These are phyloP conservation scores for Sordariomycetes sp. DNA, from an alignment of 2,329 filamentous ascomycete species.

Conservation along the genomic window DNA sequence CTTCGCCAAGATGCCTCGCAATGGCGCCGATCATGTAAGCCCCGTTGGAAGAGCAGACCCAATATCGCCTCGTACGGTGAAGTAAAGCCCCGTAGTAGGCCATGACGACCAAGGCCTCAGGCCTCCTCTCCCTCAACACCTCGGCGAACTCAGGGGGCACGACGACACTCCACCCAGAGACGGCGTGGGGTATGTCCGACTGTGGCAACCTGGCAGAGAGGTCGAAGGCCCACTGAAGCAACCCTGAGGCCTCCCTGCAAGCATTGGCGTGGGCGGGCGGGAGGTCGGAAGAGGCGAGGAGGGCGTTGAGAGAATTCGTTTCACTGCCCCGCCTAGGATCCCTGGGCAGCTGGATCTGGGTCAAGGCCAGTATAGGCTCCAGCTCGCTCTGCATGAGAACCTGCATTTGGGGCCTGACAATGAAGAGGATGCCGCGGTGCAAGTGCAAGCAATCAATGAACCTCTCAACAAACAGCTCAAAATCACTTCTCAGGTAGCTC, in stretches of 20 bases:
- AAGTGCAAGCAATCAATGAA: conserved; percentile 31
- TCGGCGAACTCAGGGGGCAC: conserved; percentile 23
- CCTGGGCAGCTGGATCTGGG: conserved; percentile 8
- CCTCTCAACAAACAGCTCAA: conserved; percentile 28
- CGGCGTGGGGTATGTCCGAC: conserved; percentile 16
- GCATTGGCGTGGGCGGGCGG: conserved; percentile 14
- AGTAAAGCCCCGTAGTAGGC: conserved; percentile 40
- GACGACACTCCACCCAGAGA: conserved; percentile 20
- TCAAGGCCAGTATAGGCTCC: conserved; percentile 12
- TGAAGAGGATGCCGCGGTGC: conserved; percentile 30
- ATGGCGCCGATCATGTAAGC: conserved; percentile 19
- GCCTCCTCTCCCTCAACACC: conserved; percentile 21
- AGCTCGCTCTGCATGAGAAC: conserved; percentile 25
- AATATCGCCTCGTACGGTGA: conserved; percentile 27
- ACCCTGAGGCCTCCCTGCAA: conserved; percentile 17
- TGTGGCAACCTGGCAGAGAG: conserved; percentile 15
- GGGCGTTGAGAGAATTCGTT: conserved; percentile 13
- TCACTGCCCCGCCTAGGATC: conserved; percentile 12
- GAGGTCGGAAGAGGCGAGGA: conserved; percentile 22
- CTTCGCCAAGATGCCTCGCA: conserved; percentile 19
- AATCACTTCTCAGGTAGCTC: conserved; percentile 21
- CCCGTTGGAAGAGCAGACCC: conserved; percentile 27
- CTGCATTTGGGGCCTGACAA: conserved; percentile 23
- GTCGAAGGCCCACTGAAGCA: conserved; percentile 24
- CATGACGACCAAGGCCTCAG: conserved; percentile 35